These are phyloP conservation scores for Colletotrichum sojae DNA, from an alignment of 2,329 filamentous ascomycete genomes.

Conservation along the genomic window DNA sequence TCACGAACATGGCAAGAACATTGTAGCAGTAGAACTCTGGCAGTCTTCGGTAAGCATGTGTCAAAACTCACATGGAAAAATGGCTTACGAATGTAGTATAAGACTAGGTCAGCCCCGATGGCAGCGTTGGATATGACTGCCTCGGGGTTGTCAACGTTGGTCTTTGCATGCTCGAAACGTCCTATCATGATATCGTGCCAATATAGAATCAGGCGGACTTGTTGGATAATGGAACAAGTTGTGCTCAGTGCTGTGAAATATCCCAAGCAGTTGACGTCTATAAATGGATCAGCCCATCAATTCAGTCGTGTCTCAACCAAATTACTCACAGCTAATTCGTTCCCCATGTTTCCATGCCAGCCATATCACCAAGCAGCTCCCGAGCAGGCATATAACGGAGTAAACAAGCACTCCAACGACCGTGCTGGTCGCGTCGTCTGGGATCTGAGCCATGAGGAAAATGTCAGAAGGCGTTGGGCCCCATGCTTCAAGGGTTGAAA, in stretches of 20 bases:
- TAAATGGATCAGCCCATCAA: rapidly evolving
- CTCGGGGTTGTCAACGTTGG: not conserved
- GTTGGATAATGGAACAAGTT: conserved; percentile 13
- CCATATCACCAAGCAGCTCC: conserved; percentile 6
- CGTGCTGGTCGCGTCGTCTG: conserved; percentile 8
- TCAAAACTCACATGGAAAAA: not conserved
- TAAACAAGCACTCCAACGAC: conserved; percentile 24
- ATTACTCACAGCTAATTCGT: not conserved
- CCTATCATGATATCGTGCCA: conserved; percentile 7
- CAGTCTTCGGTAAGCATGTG: not conserved
- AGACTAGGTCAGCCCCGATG: conserved; percentile 12
- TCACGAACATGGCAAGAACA: conserved; percentile 1
- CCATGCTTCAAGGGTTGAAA: not conserved
- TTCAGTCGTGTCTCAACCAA: rapidly evolving
- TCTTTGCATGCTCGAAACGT: conserved; percentile 2
- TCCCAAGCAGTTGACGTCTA: conserved; percentile 9
- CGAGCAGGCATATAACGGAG: not conserved
- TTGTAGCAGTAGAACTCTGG: conserved; percentile 24
- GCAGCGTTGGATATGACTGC: conserved; percentile 7
- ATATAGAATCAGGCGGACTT: not conserved
- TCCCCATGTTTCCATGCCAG: conserved; percentile 16
- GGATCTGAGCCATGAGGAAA: conserved; percentile 22
- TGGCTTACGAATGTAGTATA: conserved; percentile 11
- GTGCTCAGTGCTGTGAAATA: conserved; percentile 21
- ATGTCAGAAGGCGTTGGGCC: not conserved